Percentiles rank a stretch among this genome's conserved stretches.
Evolutionary conservation across 176 grass and related monocot species (phyloP).

Genomic region (Eragrostis curvula): DNA sequence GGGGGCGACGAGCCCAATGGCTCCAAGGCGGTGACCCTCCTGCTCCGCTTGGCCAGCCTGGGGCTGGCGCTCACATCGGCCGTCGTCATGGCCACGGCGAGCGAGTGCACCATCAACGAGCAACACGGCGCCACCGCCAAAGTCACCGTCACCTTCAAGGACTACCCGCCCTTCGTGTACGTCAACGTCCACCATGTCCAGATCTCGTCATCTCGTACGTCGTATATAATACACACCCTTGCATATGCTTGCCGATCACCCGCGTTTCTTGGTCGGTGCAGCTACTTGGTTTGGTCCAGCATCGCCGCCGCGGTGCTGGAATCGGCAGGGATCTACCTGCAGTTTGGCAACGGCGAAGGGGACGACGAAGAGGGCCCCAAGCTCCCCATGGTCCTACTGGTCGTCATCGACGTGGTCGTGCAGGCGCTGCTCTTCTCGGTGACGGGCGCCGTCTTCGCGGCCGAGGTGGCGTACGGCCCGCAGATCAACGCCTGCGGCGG

Average conservation of each 20-base stretch:
- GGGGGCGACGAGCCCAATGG: neutral
- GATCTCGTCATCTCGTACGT: neutral
- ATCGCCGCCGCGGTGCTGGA: slow-evolving; percentile 35
- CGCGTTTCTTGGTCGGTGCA: neutral
- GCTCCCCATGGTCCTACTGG: neutral
- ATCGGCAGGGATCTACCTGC: slow-evolving; percentile 26
- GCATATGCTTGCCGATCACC: neutral
- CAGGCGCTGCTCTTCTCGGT: slow-evolving; percentile 27
- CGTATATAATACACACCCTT: neutral
- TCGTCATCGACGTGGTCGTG: slow-evolving; percentile 4
- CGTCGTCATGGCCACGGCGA: slow-evolving; percentile 25
- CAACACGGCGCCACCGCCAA: neutral
- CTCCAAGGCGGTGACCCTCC: slow-evolving; percentile 1
- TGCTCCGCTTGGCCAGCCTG: slow-evolving; percentile 26
- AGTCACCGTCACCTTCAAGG: slow-evolving; percentile 23
- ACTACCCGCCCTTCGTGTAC: slow-evolving; percentile 29
- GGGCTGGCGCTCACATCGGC: slow-evolving; percentile 24
- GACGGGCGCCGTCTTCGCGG: neutral
- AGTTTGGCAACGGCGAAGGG: neutral
- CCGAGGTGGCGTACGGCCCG: neutral
- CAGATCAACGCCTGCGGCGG: slow-evolving; percentile 15
- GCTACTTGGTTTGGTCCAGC: slow-evolving; percentile 14
- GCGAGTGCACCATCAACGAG: neutral
- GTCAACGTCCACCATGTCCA: neutral
- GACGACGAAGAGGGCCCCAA: neutral